phyloP scores from a whole-genome alignment of 306 rosid genomes.

The Myrica gale region DNA sequence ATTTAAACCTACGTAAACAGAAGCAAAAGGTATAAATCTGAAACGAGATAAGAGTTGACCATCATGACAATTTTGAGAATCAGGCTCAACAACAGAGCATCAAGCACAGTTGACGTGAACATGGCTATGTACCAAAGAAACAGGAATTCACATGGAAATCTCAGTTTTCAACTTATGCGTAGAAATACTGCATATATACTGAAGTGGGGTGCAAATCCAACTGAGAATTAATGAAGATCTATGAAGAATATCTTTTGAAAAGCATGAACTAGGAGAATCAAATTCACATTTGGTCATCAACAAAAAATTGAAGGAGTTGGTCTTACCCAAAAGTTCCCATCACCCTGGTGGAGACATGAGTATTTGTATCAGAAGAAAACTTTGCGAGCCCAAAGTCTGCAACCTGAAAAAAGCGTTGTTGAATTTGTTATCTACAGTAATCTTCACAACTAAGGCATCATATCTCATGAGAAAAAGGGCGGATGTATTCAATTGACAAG shows the following conservation, averaged over 20 bases:
- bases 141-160: slow-evolving; percentile 1
- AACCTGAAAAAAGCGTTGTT: slow-evolving; percentile 49
- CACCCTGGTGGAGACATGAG: slow-evolving; percentile 95
- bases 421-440: slow-evolving; percentile 1
- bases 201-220: background rate
- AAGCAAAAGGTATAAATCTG: background rate
- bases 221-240: background rate
- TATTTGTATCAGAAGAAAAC: slow-evolving; percentile 71
- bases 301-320: slow-evolving; percentile 22
- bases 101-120: background rate
- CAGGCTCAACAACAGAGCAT: background rate
- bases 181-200: background rate
- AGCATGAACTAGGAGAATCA: background rate
- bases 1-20: background rate
- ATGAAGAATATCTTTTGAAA: background rate
- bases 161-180: background rate
- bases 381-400: slow-evolving; percentile 98
- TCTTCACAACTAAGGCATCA: background rate
- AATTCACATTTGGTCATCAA: background rate
- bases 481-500: background rate
- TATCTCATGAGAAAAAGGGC: background rate
- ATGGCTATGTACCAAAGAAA: background rate
- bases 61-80: background rate
- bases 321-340: slow-evolving; percentile 99
- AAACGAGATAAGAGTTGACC: background rate